These are phyloP conservation scores for Nyctanthes arbortristis DNA, from an alignment of 257 asterid genomes.

Conservation along the genomic window DNA sequence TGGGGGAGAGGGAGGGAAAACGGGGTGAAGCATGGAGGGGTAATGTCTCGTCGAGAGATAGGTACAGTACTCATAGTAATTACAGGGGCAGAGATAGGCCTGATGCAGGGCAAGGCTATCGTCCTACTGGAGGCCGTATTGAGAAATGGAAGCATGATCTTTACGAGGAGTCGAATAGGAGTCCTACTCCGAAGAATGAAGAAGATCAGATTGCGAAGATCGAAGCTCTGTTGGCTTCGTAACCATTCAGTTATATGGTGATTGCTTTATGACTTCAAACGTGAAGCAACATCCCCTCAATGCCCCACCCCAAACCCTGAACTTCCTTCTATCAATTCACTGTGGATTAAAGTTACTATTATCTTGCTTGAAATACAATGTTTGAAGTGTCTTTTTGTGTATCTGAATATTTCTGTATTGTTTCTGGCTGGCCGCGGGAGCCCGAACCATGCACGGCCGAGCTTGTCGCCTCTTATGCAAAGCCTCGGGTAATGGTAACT, in stretches of 20 bases:
- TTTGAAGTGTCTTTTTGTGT: background rate
- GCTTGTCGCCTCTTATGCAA: too few species aligned
- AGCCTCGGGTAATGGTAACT: too few species aligned
- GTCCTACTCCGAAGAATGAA: conserved; percentile 80
- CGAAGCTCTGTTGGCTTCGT: conserved; percentile 79
- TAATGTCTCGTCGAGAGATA: conserved; percentile 47
- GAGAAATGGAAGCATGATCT: conserved; percentile 97
- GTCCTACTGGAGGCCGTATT: conserved; percentile 48
- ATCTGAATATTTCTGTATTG: background rate
- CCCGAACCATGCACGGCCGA: background rate
- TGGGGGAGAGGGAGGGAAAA: conserved; percentile 46
- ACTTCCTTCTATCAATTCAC: background rate
- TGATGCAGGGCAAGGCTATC: conserved; percentile 43
- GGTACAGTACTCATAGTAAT: conserved; percentile 29
- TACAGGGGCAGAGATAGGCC: conserved; percentile 55
- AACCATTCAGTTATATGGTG: conserved; percentile 4
- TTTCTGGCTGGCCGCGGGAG: background rate
- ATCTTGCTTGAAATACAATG: background rate
- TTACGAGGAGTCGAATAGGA: conserved; percentile 63
- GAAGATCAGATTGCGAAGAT: conserved; percentile 84
- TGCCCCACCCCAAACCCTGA: background rate
- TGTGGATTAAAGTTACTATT: background rate
- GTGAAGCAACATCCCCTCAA: background rate
- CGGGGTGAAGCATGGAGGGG: conserved; percentile 50
- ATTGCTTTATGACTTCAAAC: background rate